Evolutionary conservation across 441 rosid species (phyloP).

Genomic region (Populus hybrid): DNA sequence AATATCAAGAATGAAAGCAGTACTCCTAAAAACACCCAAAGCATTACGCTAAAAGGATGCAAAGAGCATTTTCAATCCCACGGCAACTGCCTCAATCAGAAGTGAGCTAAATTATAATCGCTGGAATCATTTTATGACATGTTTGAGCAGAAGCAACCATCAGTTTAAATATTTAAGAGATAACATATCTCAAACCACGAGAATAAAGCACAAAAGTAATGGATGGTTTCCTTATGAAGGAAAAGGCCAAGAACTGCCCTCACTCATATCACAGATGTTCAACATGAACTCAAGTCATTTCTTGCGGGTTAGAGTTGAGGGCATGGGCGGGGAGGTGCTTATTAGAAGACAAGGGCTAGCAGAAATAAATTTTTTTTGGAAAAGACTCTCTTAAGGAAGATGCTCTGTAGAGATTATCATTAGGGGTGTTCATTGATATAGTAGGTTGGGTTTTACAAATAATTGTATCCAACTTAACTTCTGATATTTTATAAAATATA

Average conservation of each 20-base stretch:
- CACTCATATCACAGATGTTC: background rate
- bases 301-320: background rate
- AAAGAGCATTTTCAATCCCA: background rate
- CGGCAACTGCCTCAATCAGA: background rate
- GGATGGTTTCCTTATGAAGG: background rate
- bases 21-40: background rate
- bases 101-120: background rate
- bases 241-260: background rate
- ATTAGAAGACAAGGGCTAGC: background rate
- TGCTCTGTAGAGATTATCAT: background rate
- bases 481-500: too few relatives aligned
- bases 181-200: background rate
- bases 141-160: background rate
- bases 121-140: background rate
- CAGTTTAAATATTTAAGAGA: background rate
- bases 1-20: background rate
- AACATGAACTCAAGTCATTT: background rate
- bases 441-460: too few relatives aligned
- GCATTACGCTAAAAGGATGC: background rate
- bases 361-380: too few relatives aligned
- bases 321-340: background rate
- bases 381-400: too few relatives aligned
- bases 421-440: too few relatives aligned
- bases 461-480: too few relatives aligned
- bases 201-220: background rate